Percentiles rank a stretch among this genome's conserved stretches.
Conservation (phyloP, 352 stramenopile species). For the Globisporangium nunn region DNA sequence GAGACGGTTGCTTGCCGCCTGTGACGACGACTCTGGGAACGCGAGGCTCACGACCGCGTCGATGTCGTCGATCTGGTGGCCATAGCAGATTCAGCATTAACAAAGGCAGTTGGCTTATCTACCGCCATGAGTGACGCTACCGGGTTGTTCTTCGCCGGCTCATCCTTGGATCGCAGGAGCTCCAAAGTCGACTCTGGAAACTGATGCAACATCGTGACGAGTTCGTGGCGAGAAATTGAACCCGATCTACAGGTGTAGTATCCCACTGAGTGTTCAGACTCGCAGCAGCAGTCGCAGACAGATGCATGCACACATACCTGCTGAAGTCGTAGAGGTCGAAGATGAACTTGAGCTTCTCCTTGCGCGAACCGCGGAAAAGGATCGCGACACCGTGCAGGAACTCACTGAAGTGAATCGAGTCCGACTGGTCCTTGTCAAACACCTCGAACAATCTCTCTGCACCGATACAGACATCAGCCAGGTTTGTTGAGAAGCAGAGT, state of each 20-base stretch:
- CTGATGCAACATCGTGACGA: constrained; percentile 83
- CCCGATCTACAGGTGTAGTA: constrained; percentile 35
- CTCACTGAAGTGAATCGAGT: constrained; percentile 87
- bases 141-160: constrained; percentile 13
- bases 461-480: neutral
- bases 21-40: constrained; percentile 31
- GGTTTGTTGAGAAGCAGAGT: neutral
- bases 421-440: constrained; percentile 87
- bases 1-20: constrained; percentile 45
- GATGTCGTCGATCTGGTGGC: constrained; percentile 47
- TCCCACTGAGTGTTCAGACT: neutral
- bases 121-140: neutral
- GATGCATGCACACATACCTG: constrained; percentile 24
- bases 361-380: constrained; percentile 72
- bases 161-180: constrained; percentile 40
- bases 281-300: neutral
- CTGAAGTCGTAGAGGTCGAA: constrained; percentile 92
- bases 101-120: too few relatives aligned
- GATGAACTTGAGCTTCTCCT: constrained; percentile 91
- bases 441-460: constrained; percentile 88
- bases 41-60: constrained; percentile 82
- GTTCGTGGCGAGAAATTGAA: constrained; percentile 82
- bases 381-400: constrained; percentile 89
- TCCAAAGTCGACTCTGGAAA: constrained; percentile 71
- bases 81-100: neutral